A percentile compares a stretch with the other conserved stretches of the same genome.
phyloP scores from a whole-genome alignment of 805 yeast species.

The Candida maris region DNA sequence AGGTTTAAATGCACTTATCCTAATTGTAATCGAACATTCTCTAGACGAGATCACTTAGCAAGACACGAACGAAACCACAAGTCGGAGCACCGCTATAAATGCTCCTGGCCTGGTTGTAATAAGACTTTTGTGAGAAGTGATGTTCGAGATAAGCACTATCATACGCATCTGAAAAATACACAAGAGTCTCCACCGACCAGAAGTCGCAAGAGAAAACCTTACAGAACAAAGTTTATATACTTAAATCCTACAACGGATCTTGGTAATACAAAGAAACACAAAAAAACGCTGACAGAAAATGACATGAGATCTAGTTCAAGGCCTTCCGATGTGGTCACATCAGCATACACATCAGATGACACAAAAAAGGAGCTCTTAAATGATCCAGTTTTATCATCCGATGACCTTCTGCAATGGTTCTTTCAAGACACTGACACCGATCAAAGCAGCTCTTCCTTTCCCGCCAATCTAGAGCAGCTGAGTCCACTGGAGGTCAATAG shows the following conservation, averaged over 20 bases:
- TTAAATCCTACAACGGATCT: background rate
- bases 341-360: too few species aligned
- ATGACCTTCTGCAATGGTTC: constrained; percentile 7
- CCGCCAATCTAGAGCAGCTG: background rate
- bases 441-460: constrained; percentile 8
- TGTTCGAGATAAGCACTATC: constrained; percentile 48
- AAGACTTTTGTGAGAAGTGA: constrained; percentile 54
- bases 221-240: constrained; percentile 1
- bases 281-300: background rate
- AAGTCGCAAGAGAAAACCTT: constrained; percentile 2
- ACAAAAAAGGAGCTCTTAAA: background rate
- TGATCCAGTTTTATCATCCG: constrained; percentile 1
- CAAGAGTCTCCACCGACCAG: constrained; percentile 34
- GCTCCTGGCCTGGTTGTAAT: constrained; percentile 42
- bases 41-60: constrained; percentile 1
- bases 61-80: constrained; percentile 1
- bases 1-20: background rate
- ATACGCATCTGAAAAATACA: constrained; percentile 41
- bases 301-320: too few species aligned
- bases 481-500: too few species aligned
- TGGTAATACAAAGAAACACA: background rate
- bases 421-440: constrained; percentile 5
- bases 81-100: constrained; percentile 13
- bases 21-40: background rate
- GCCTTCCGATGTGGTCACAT: too few species aligned